Percentiles rank a stretch among this genome's conserved stretches.
These are phyloP conservation scores for Eucalyptus tenuipes DNA, from an alignment of 345 rosid genomes.

Conservation along the genomic window DNA sequence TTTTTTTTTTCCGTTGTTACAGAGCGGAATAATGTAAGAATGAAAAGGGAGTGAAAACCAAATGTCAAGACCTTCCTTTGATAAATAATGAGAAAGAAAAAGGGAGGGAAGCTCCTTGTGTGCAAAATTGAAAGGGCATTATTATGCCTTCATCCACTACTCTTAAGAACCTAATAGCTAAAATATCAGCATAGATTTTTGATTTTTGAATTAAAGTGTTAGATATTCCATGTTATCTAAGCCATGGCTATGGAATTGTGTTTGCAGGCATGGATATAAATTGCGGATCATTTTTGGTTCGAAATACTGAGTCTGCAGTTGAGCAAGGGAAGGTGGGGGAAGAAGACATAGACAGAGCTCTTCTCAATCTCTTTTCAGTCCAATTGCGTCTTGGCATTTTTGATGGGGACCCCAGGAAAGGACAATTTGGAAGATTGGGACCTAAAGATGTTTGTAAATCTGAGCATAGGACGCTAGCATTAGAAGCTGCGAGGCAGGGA, in stretches of 20 bases:
- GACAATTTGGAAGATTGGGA: constrained; percentile 49
- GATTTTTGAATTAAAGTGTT: not conserved
- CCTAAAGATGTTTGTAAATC: constrained; percentile 50
- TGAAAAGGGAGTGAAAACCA: not conserved
- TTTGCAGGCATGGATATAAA: constrained; percentile 70
- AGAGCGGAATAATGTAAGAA: not conserved
- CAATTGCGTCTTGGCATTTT: constrained; percentile 85
- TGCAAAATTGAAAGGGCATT: not conserved
- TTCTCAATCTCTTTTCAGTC: constrained; percentile 64
- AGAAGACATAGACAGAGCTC: constrained; percentile 61
- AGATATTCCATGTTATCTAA: not conserved
- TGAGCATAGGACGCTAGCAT: constrained; percentile 55
- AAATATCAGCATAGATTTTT: not conserved
- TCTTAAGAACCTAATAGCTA: not conserved
- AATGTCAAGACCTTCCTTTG: not conserved
- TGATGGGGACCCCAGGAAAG: constrained; percentile 67
- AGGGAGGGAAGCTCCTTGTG: not conserved
- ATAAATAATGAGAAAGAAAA: not conserved
- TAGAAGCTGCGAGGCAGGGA: constrained; percentile 86
- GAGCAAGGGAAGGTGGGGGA: constrained; percentile 52
- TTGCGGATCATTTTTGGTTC: constrained; percentile 63
- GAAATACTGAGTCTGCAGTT: constrained; percentile 39
- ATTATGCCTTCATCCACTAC: not conserved
- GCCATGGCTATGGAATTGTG: not conserved
- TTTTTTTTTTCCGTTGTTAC: not conserved